Conservation (phyloP, 2,329 filamentous ascomycete species). For the Didymella lethalis region DNA sequence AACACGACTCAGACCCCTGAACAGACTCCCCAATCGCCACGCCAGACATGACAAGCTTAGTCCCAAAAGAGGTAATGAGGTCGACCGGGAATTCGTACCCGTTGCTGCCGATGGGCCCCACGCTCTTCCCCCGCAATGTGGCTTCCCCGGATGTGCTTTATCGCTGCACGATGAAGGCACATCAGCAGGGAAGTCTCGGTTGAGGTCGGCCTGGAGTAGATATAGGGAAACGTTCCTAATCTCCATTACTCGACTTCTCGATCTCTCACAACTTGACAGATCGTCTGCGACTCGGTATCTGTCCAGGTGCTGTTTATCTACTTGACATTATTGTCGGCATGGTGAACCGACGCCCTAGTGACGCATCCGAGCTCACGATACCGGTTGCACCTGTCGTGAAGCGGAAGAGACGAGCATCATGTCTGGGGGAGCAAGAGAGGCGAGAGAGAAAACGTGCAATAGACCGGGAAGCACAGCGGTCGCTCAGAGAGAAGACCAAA, state of each 20-base stretch:
- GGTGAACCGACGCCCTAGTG: conserved; percentile 38
- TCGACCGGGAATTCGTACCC: conserved; percentile 9
- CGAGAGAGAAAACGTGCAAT: conserved; percentile 48
- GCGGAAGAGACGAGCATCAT: conserved; percentile 45
- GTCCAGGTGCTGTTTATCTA: not conserved
- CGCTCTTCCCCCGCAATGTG: conserved; percentile 40
- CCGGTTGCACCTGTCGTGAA: conserved; percentile 42
- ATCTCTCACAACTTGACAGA: conserved; percentile 21
- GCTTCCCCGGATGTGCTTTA: conserved; percentile 17
- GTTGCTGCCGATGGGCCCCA: conserved; percentile 18
- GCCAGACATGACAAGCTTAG: conserved; percentile 5
- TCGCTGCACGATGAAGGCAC: conserved; percentile 11
- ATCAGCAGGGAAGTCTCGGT: not conserved
- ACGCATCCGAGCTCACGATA: conserved; percentile 29
- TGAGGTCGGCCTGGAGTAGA: not conserved
- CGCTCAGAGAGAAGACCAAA: conserved; percentile 49
- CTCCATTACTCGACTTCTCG: conserved; percentile 23
- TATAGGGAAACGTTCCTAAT: conserved; percentile 14
- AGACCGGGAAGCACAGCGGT: conserved; percentile 48
- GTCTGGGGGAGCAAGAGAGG: conserved; percentile 47
- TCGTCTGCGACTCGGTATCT: conserved; percentile 21
- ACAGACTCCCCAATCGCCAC: not conserved
- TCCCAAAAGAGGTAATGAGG: conserved; percentile 4
- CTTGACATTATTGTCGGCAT: conserved; percentile 29
- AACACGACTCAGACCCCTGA: conserved; percentile 2